Evolutionary conservation across 192 early-diverging fungal genomes (phyloP), one percentile per base, ranked within the genome.

Genomic region (Allomyces macrogynus): DNA sequence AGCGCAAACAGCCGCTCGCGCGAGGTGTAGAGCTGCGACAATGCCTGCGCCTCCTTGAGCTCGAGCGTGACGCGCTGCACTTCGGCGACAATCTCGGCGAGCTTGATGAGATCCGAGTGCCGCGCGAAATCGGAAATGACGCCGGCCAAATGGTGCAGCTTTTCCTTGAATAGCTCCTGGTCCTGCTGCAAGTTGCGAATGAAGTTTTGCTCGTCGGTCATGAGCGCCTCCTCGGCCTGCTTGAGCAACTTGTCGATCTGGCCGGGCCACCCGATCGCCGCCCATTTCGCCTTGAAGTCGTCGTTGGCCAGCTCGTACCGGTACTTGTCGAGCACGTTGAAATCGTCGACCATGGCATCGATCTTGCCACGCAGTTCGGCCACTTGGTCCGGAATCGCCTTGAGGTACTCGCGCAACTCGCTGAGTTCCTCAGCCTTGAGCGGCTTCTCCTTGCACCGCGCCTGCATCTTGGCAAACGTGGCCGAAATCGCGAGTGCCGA

Each of bases 311-410:
- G 68, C 63, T 80, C 78, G 62, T 74, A 81, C 23, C 74, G 71
- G 64, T 81, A 74, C 65, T 76, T 81, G 63, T 84, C 82, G 5
- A 84, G 70, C 57, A 83, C 63, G 24, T 81, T 79, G 62, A 75
- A 84, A 77, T 99, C 98, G 70, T 92, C 87, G 20, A 93, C 83
- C 89, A 96, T 94, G 62, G 89, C 86, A 76, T 83, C 90, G 23
- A 90, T 90, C 84, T 97, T 84, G 65, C 90, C 87, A 71, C 93
- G 94, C 22, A 87, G 88, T 32, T 84, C 80, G 61, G 75, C 73
- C 24, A 95, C 71, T 23, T 95, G 80, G 20, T 74, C 75, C 68
- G 97, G 91, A 54, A 99, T 79, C 65, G 81, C 82, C 70, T 86
- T 84, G 61, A 91, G 86, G 16, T 93, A 76, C 74, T 93, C 95